phyloP scores from a whole-genome alignment of 805 yeast genomes.

The Blastobotrys americana region DNA sequence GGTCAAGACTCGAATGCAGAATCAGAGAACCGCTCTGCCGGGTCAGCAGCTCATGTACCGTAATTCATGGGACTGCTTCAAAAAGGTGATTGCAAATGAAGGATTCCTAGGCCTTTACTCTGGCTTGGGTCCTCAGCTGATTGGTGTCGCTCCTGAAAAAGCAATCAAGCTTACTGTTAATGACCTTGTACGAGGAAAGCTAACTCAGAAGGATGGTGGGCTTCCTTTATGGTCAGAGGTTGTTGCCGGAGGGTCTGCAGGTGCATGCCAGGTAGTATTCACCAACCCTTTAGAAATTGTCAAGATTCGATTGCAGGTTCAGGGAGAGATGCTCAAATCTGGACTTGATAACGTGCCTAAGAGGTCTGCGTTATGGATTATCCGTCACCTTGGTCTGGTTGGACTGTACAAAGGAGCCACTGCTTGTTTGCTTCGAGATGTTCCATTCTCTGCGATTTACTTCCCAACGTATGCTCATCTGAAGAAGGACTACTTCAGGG shows the following conservation, averaged over 20 bases:
- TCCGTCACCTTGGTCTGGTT: constrained; percentile 66
- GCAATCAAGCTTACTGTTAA: constrained; percentile 94
- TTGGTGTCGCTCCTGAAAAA: constrained; percentile 98
- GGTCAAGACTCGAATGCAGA: constrained; percentile 96
- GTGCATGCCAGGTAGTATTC: constrained; percentile 92
- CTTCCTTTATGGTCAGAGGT: constrained; percentile 59
- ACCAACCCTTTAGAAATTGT: constrained; percentile 96
- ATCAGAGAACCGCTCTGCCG: constrained; percentile 63
- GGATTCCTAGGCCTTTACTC: constrained; percentile 83
- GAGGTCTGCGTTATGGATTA: constrained; percentile 61
- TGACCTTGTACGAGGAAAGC: constrained; percentile 71
- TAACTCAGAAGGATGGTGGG: constrained; percentile 45
- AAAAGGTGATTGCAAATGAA: constrained; percentile 66
- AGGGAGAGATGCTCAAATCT: constrained; percentile 56
- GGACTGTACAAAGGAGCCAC: constrained; percentile 89
- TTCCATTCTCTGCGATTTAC: constrained; percentile 93
- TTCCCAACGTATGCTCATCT: constrained; percentile 96
- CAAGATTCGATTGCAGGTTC: constrained; percentile 89
- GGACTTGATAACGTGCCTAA: constrained; percentile 29
- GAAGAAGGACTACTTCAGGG: constrained; percentile 71
- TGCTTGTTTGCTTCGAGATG: constrained; percentile 91
- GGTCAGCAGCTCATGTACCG: constrained; percentile 47
- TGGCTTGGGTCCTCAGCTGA: constrained; percentile 87
- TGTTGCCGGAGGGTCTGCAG: constrained; percentile 87
- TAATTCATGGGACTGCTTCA: constrained; percentile 80